Conservation (phyloP, 176 grass and related monocot genomes). For the Aegilops bicornis region DNA sequence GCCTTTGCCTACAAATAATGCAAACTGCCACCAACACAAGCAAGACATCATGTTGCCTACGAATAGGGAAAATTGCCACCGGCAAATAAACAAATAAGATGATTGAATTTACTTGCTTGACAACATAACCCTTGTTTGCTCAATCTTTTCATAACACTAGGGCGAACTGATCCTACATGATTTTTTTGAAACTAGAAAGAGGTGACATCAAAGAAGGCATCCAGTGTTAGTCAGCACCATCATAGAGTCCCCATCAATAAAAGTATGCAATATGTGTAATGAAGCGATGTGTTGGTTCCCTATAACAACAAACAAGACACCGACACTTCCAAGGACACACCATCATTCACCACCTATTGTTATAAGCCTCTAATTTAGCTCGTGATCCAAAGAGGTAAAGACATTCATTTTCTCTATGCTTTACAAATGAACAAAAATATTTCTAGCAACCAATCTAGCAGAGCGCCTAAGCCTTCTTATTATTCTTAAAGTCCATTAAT, state of each 20-base stretch:
- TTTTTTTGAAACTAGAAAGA: background rate
- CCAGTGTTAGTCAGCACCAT: background rate
- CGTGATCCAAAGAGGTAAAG: background rate
- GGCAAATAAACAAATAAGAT: background rate
- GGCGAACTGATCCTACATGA: background rate
- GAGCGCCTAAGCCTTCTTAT: background rate
- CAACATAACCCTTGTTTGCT: background rate
- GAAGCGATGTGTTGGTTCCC: background rate
- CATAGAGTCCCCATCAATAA: background rate
- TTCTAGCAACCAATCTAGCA: background rate
- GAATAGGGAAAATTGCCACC: background rate
- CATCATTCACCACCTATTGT: background rate
- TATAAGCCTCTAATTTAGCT: background rate
- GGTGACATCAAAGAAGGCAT: background rate
- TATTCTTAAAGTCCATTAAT: background rate
- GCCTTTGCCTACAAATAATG: background rate
- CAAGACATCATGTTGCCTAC: background rate
- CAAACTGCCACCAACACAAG: background rate
- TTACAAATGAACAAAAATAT: background rate
- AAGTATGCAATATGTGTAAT: background rate
- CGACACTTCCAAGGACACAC: background rate
- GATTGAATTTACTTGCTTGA: background rate
- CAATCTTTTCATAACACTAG: background rate
- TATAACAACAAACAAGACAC: background rate
- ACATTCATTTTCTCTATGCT: background rate